phyloP scores from a whole-genome alignment of 805 yeast species.

The Metschnikowia cerradonensis region DNA sequence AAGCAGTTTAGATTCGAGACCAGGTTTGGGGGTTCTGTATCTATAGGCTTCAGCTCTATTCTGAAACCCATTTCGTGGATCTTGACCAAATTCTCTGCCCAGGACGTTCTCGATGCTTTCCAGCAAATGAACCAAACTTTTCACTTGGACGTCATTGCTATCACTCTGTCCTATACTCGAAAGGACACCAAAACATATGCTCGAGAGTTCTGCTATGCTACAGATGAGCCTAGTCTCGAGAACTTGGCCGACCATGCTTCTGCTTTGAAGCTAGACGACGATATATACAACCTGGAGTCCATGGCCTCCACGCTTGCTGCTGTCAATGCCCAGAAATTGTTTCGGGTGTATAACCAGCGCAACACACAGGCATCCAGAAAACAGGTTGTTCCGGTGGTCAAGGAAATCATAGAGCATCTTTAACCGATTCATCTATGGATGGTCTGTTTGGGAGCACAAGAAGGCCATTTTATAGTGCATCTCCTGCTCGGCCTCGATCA shows the following conservation, averaged over 20 bases:
- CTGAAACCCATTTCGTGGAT: slow-evolving; percentile 63
- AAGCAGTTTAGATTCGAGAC: slow-evolving; percentile 55
- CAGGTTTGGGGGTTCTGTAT: slow-evolving; percentile 20
- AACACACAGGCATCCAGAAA: slow-evolving; percentile 71
- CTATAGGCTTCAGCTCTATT: slow-evolving; percentile 74
- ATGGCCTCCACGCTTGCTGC: slow-evolving; percentile 13
- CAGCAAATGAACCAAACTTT: slow-evolving; percentile 17
- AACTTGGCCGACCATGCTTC: slow-evolving; percentile 20
- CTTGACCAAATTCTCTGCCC: slow-evolving; percentile 19
- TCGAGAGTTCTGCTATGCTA: slow-evolving; percentile 32
- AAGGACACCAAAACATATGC: slow-evolving; percentile 29
- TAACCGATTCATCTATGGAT: too few species aligned
- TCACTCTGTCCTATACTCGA: slow-evolving; percentile 39
- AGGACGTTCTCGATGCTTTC: slow-evolving; percentile 24
- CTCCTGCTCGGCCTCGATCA: slow-evolving; percentile 10
- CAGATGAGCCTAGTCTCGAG: slow-evolving; percentile 13
- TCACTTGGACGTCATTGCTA: slow-evolving; percentile 29
- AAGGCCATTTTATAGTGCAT: slow-evolving; percentile 23
- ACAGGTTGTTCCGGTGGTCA: slow-evolving; percentile 71
- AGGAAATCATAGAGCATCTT: slow-evolving; percentile 25
- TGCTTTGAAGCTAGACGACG: slow-evolving; percentile 23
- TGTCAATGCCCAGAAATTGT: slow-evolving; percentile 9
- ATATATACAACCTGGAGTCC: slow-evolving; percentile 21
- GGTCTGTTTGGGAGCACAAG: slow-evolving; percentile 14
- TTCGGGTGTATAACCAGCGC: slow-evolving; percentile 40